A percentile compares a stretch with the other conserved stretches of the same genome.
Evolutionary conservation across 371 early-diverging fungal genomes (phyloP).

Genomic region (Apophysomyces ossiformis): DNA sequence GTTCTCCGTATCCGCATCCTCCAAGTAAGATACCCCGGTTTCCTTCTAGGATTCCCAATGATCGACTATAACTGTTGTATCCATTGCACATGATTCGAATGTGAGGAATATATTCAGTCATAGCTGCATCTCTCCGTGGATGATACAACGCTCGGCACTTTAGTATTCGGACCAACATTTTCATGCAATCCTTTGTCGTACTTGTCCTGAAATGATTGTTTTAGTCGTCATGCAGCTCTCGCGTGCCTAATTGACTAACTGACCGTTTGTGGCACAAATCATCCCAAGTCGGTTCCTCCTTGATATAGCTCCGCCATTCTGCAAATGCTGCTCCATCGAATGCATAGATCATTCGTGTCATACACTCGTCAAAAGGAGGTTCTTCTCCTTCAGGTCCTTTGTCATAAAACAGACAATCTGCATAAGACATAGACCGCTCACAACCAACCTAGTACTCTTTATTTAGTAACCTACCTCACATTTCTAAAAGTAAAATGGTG

Average conservation of each 20-base stretch:
- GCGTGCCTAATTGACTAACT: neutral
- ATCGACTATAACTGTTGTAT: too few species aligned
- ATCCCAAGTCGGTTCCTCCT: neutral
- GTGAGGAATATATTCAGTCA: neutral
- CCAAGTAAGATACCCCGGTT: too few species aligned
- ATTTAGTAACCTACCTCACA: neutral
- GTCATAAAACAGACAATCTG: neutral
- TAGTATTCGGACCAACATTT: neutral
- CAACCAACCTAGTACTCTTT: neutral
- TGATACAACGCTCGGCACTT: neutral
- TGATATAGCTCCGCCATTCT: neutral
- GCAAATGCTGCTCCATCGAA: neutral
- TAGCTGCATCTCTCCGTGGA: neutral
- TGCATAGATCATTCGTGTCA: neutral
- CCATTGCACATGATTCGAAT: too few species aligned
- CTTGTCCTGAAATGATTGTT: neutral
- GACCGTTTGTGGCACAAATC: conserved; percentile 3
- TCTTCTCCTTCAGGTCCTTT: neutral
- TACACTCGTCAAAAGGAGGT: neutral
- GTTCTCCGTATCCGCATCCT: too few species aligned
- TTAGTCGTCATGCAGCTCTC: conserved; percentile 3
- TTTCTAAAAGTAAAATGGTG: too few species aligned
- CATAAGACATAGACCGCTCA: neutral
- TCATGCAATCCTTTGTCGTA: neutral
- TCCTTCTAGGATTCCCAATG: too few species aligned